Conservation (phyloP, 2,329 filamentous ascomycete species). For the Capronia americana region DNA sequence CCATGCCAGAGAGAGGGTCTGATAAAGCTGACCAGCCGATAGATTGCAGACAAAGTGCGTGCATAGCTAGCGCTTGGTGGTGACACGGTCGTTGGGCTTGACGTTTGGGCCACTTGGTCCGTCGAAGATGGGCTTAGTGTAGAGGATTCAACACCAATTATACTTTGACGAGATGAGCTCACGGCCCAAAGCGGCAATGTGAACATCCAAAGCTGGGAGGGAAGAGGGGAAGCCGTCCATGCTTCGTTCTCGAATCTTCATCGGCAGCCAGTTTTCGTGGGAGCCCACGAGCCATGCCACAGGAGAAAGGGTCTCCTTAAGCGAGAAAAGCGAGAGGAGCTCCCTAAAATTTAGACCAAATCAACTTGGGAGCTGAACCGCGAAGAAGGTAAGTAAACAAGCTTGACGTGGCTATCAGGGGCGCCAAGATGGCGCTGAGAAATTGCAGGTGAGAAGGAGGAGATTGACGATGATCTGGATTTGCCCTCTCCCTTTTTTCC, state of each 20-base stretch:
- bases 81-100: slow-evolving; percentile 14
- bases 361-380: neutral
- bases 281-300: neutral
- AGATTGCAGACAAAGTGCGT: neutral
- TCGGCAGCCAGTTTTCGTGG: neutral
- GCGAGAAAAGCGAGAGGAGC: neutral
- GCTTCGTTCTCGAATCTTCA: slow-evolving; percentile 15
- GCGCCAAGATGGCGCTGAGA: slow-evolving; percentile 25
- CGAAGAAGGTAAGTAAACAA: neutral
- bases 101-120: neutral
- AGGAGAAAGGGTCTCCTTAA: neutral
- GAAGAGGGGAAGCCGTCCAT: neutral
- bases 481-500: neutral
- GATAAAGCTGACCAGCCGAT: slow-evolving; percentile 10
- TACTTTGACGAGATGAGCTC: slow-evolving; percentile 5
- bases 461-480: slow-evolving; percentile 10
- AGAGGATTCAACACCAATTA: slow-evolving; percentile 12
- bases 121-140: neutral
- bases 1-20: neutral
- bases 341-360: neutral
- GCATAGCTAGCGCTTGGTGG: slow-evolving; percentile 8
- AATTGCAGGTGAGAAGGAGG: slow-evolving; percentile 17
- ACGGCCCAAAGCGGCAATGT: neutral
- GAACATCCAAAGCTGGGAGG: neutral
- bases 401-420: slow-evolving; percentile 9